Evolutionary conservation across 106 monocot genomes (phyloP).

Genomic region (Alisma plantagoaquatica): DNA sequence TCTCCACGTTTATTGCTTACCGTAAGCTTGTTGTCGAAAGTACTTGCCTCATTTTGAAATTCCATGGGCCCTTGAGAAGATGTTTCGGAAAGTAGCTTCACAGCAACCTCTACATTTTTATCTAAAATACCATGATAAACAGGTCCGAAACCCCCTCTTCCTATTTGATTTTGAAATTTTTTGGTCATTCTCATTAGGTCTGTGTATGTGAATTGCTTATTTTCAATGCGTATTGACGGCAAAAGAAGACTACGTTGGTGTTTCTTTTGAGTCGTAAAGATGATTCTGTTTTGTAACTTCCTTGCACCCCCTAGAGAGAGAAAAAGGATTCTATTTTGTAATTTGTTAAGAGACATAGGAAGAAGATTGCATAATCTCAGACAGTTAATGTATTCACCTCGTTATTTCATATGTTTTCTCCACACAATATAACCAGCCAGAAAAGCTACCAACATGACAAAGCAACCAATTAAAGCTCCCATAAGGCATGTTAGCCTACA

Average conservation of each 20-base stretch:
- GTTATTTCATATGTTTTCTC: background rate
- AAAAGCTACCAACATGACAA: background rate
- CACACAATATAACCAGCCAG: background rate
- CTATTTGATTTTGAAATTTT: constrained; percentile 6
- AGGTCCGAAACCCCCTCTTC: constrained; percentile 17
- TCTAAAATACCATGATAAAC: constrained; percentile 11
- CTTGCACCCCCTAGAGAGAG: too few species aligned
- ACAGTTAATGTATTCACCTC: too few species aligned
- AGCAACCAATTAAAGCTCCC: background rate
- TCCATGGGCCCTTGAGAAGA: constrained; percentile 11
- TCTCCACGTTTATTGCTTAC: too few species aligned
- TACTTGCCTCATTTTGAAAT: constrained; percentile 15
- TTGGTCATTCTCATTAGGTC: constrained; percentile 9
- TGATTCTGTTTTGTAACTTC: too few species aligned
- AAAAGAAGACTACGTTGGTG: background rate
- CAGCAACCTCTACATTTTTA: constrained; percentile 4
- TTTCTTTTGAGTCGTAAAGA: too few species aligned
- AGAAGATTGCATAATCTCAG: too few species aligned
- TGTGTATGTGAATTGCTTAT: constrained; percentile 3
- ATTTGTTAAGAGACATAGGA: too few species aligned
- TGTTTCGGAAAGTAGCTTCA: constrained; percentile 10
- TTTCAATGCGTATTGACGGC: constrained; percentile 1
- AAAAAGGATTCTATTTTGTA: too few species aligned
- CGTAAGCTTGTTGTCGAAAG: too few species aligned
- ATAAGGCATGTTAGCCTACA: too few species aligned